These are phyloP conservation scores for Thalassiosira delicatula DNA, from an alignment of 352 stramenopile species.

Conservation along the genomic window DNA sequence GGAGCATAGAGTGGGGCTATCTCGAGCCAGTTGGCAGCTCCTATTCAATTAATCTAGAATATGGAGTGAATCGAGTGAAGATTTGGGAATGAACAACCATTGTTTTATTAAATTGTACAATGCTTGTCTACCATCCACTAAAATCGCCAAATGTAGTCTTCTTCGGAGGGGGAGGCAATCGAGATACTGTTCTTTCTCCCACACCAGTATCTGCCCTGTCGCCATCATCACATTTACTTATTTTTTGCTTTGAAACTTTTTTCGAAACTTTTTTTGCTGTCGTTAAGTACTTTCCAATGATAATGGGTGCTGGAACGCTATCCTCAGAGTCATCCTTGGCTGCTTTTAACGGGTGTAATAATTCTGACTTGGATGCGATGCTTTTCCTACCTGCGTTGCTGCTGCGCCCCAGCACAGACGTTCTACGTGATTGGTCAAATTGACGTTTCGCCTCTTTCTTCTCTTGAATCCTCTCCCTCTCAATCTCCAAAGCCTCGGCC, in stretches of 20 bases:
- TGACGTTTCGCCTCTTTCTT: conserved; percentile 48
- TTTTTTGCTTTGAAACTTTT: conserved; percentile 32
- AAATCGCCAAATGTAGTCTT: no score
- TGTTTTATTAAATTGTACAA: no score
- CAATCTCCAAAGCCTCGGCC: conserved; percentile 70
- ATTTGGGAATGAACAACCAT: no score
- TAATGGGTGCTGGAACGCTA: conserved; percentile 12
- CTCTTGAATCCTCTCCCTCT: conserved; percentile 71
- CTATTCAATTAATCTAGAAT: no score
- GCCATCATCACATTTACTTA: conserved; percentile 20
- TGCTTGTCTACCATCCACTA: no score
- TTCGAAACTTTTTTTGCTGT: conserved; percentile 38
- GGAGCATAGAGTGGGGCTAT: no score
- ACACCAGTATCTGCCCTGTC: conserved; percentile 2
- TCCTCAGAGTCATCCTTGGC: conserved; percentile 32
- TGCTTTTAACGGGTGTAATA: background rate
- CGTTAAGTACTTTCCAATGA: conserved; percentile 64
- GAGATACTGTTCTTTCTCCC: conserved; percentile 30
- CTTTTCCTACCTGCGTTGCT: background rate
- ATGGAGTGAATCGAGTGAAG: no score
- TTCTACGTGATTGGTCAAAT: conserved; percentile 31
- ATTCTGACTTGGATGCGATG: conserved; percentile 7
- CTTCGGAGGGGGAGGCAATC: conserved; percentile 66
- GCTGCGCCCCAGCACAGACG: conserved; percentile 27
- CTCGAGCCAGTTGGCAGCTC: no score